Evolutionary conservation across 2,329 filamentous ascomycete species (phyloP).

Genomic region (Pestalotiopsis sp.): DNA sequence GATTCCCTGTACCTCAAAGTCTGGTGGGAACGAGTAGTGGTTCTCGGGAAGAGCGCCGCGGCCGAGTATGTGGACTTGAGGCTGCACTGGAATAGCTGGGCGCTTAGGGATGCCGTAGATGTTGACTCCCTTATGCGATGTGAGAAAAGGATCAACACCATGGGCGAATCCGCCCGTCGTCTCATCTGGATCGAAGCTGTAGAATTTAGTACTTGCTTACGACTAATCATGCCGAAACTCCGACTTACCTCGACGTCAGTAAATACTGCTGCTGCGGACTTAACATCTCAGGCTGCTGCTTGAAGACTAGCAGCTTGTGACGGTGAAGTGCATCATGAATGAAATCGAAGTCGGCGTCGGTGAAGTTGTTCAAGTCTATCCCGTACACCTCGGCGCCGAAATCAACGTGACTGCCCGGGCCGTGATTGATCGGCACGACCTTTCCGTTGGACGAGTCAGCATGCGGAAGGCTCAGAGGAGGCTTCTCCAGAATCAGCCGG

Average conservation of each 20-base stretch:
- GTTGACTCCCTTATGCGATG: slow-evolving; percentile 33
- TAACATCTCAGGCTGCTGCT: slow-evolving; percentile 60
- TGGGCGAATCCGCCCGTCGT: slow-evolving; percentile 38
- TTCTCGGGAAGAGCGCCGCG: slow-evolving; percentile 72
- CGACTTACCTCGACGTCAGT: slow-evolving; percentile 27
- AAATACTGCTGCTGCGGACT: slow-evolving; percentile 36
- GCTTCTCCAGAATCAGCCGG: slow-evolving; percentile 17
- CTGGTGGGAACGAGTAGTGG: slow-evolving; percentile 39
- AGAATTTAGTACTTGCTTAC: not conserved
- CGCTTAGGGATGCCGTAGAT: slow-evolving; percentile 37
- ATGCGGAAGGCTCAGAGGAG: slow-evolving; percentile 25
- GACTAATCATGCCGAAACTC: not conserved
- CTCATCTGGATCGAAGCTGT: slow-evolving; percentile 36
- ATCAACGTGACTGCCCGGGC: slow-evolving; percentile 31
- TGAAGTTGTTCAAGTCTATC: slow-evolving; percentile 35
- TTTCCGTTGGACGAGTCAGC: slow-evolving; percentile 25
- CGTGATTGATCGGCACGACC: slow-evolving; percentile 28
- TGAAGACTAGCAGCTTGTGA: slow-evolving; percentile 72
- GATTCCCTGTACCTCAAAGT: slow-evolving; percentile 40
- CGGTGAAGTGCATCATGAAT: slow-evolving; percentile 69
- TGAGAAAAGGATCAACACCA: slow-evolving; percentile 35
- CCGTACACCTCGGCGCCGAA: slow-evolving; percentile 37
- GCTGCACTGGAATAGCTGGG: slow-evolving; percentile 70
- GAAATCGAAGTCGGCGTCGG: slow-evolving; percentile 64
- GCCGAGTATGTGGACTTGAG: slow-evolving; percentile 79